Conservation (phyloP, 805 yeast genomes). For the Peterozyma xylosa region DNA sequence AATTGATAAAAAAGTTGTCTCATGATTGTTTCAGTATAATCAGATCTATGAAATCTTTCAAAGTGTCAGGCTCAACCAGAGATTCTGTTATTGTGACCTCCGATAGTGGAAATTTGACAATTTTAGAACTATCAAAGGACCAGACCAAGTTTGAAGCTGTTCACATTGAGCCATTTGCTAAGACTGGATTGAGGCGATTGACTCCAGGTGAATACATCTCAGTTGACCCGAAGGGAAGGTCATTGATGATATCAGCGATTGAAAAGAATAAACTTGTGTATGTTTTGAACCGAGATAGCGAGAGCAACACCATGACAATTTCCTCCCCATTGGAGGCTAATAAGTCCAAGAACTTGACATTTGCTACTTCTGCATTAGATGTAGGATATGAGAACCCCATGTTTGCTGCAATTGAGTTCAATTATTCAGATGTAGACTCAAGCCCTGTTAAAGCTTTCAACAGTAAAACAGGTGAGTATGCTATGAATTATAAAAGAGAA, state of each 20-base stretch:
- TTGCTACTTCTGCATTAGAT: constrained; percentile 54
- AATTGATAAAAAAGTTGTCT: constrained; percentile 30
- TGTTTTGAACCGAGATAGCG: constrained; percentile 44
- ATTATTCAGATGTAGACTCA: constrained; percentile 27
- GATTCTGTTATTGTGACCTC: constrained; percentile 65
- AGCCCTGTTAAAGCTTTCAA: constrained; percentile 10
- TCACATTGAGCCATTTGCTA: constrained; percentile 59
- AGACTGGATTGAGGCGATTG: constrained; percentile 67
- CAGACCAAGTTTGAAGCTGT: constrained; percentile 31
- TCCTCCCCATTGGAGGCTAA: constrained; percentile 73
- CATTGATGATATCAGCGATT: constrained; percentile 60
- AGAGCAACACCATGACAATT: constrained; percentile 35
- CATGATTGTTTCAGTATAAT: constrained; percentile 54
- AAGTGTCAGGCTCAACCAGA: constrained; percentile 41
- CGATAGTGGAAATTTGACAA: constrained; percentile 68
- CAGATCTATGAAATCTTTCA: constrained; percentile 42
- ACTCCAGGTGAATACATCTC: constrained; percentile 70
- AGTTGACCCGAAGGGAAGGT: constrained; percentile 66
- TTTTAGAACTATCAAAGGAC: constrained; percentile 37
- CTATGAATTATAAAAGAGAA: constrained; percentile 14
- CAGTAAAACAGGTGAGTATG: constrained; percentile 2
- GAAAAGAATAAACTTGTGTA: constrained; percentile 72
- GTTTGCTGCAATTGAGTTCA: constrained; percentile 74
- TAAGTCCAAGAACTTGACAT: constrained; percentile 41
- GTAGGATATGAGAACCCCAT: constrained; percentile 77